phyloP scores from a whole-genome alignment of 2,329 filamentous ascomycete genomes.

The Endocalyx cinctus region DNA sequence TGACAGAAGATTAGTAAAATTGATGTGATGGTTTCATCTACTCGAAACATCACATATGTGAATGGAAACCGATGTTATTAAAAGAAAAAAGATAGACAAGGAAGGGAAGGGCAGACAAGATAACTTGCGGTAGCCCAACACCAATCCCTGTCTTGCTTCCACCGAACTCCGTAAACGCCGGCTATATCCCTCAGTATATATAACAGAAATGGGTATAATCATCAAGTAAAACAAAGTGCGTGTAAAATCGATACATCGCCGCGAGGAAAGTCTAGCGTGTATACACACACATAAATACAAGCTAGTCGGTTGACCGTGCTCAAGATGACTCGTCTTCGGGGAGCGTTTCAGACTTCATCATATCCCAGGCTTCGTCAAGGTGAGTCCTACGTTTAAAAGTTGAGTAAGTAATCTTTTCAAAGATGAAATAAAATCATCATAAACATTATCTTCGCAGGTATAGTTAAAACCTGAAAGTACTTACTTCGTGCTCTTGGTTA shows the following conservation, averaged over 20 bases:
- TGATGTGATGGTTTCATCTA: no score
- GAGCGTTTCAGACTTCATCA: conserved; percentile 22
- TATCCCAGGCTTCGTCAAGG: conserved; percentile 23
- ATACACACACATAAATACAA: no score
- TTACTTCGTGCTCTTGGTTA: conserved; percentile 38
- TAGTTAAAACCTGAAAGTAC: conserved; percentile 16
- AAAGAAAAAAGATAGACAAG: no score
- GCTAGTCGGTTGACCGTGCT: no score
- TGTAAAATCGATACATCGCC: background rate
- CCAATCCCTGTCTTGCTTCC: no score
- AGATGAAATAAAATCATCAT: background rate
- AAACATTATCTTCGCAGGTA: conserved; percentile 1
- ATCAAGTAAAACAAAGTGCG: background rate
- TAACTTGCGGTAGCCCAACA: no score
- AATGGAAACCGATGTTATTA: no score
- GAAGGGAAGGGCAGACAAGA: no score
- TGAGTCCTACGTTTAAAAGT: conserved; percentile 13
- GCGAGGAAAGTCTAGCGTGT: no score
- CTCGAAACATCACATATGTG: no score
- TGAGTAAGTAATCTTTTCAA: conserved; percentile 1
- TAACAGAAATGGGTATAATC: background rate
- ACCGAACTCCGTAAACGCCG: background rate
- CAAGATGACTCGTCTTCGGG: conserved; percentile 20
- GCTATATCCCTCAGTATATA: background rate
- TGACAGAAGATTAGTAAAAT: no score